A percentile compares a stretch with the other conserved stretches of the same genome.
Conservation (phyloP, 2,329 filamentous ascomycete species). For the Cordyceps sp. region DNA sequence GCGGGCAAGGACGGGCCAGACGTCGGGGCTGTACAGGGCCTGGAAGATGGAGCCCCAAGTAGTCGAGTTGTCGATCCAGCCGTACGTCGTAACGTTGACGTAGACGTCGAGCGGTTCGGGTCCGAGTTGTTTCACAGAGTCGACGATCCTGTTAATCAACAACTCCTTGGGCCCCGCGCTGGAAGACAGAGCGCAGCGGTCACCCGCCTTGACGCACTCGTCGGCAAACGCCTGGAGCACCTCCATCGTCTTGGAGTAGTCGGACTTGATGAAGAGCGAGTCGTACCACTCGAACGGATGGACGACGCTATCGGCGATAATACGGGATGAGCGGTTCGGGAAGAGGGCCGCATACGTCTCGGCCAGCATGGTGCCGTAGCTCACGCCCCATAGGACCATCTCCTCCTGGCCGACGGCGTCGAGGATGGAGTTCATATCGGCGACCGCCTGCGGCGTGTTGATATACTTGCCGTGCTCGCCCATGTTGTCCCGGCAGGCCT, state of each 20-base stretch:
- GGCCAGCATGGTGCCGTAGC: conserved; percentile 24
- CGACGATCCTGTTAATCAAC: conserved; percentile 15
- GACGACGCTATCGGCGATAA: conserved; percentile 20
- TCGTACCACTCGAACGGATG: conserved; percentile 17
- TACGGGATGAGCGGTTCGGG: conserved; percentile 14
- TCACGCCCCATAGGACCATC: conserved; percentile 23
- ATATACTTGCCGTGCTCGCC: conserved; percentile 26
- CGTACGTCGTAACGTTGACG: conserved; percentile 22
- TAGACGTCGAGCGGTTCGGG: conserved; percentile 23
- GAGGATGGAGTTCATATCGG: conserved; percentile 33
- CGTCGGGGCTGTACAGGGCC: conserved; percentile 19
- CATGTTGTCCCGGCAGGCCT: conserved; percentile 24
- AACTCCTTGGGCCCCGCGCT: conserved; percentile 18
- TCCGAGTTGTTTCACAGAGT: conserved; percentile 15
- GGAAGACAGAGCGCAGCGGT: conserved; percentile 23
- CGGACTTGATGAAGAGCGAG: conserved; percentile 7
- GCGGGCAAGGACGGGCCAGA: conserved; percentile 19
- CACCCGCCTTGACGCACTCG: conserved; percentile 23
- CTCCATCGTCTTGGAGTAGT: conserved; percentile 13
- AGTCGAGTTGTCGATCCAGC: conserved; percentile 17
- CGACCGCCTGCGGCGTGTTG: conserved; percentile 31
- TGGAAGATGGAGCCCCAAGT: conserved; percentile 18
- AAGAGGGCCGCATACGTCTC: conserved; percentile 22
- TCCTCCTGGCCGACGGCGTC: conserved; percentile 18
- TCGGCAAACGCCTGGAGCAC: conserved; percentile 16